These are phyloP conservation scores for Kalmusia sp. DNA, from an alignment of 2,329 filamentous ascomycete genomes.

Conservation along the genomic window DNA sequence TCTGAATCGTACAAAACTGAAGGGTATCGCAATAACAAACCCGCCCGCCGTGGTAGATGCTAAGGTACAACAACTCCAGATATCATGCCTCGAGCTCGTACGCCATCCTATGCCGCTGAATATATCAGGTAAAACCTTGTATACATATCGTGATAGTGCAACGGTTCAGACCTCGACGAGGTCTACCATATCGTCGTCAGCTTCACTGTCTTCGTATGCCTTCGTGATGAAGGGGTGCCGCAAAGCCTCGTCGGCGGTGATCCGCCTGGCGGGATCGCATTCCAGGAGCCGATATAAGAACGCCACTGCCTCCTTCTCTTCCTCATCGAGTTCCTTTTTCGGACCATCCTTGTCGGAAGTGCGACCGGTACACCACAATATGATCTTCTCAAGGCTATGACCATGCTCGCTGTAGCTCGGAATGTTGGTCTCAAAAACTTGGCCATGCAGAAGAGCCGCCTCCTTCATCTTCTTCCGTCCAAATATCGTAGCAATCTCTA, in stretches of 20 bases:
- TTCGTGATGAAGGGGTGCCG: constrained; percentile 71
- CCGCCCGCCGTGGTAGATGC: constrained; percentile 21
- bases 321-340: constrained; percentile 63
- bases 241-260: constrained; percentile 77
- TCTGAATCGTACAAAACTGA: constrained; percentile 21
- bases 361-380: constrained; percentile 91
- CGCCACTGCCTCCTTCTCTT: constrained; percentile 75
- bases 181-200: constrained; percentile 44
- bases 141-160: constrained; percentile 12
- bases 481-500: constrained; percentile 96
- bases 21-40: constrained; percentile 28
- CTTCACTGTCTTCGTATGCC: constrained; percentile 35
- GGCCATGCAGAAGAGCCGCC: constrained; percentile 83
- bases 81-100: constrained; percentile 27
- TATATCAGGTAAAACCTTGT: constrained; percentile 15
- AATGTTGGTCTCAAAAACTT: constrained; percentile 90
- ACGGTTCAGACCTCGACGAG: constrained; percentile 29
- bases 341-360: constrained; percentile 60
- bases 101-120: constrained; percentile 32
- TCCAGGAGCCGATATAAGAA: constrained; percentile 79
- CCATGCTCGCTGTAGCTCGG: constrained; percentile 87
- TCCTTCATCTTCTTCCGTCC: constrained; percentile 83
- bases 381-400: constrained; percentile 89
- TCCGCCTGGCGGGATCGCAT: constrained; percentile 74
- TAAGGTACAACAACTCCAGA: constrained; percentile 34